Conservation (phyloP, 176 grass and related monocot species). For the Saccharum spontaneum region DNA sequence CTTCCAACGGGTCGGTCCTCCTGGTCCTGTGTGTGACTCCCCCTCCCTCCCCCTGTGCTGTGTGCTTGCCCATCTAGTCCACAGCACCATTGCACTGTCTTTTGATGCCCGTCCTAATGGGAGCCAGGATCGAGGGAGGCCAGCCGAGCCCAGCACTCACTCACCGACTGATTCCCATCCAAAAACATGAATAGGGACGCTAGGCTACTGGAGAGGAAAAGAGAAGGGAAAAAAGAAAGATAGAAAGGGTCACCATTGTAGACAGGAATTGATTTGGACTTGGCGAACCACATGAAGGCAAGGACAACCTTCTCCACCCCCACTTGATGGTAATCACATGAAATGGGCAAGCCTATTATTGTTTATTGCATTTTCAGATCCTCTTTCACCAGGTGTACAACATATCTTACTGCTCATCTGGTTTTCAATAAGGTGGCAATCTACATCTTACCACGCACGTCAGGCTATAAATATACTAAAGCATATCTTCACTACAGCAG, state of each 20-base stretch:
- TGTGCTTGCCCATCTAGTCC: constrained; percentile 48
- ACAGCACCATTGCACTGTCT: constrained; percentile 41
- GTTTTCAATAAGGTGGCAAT: not conserved
- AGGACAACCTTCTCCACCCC: constrained; percentile 26
- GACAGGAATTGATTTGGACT: constrained; percentile 39
- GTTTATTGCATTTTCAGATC: not conserved
- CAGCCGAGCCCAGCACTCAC: constrained; percentile 5
- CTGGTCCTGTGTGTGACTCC: not conserved
- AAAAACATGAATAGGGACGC: constrained; percentile 32
- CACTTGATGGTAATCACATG: constrained; percentile 41
- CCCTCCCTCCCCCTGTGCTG: not conserved
- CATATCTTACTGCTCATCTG: not conserved
- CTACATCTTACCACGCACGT: not conserved
- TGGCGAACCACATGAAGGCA: constrained; percentile 29
- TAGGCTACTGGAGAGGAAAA: constrained; percentile 30
- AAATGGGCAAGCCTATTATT: not conserved
- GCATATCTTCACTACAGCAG: not conserved
- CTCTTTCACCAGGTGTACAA: not conserved
- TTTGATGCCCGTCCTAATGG: constrained; percentile 34
- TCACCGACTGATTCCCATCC: constrained; percentile 1
- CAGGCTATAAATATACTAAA: not conserved
- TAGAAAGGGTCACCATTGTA: constrained; percentile 31
- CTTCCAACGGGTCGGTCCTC: constrained; percentile 44
- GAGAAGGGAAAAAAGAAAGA: not conserved
- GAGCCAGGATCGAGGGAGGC: constrained; percentile 36